Percentiles rank a stretch among this genome's conserved stretches.
Conservation (phyloP, 805 yeast species). For the Candida caryicola region DNA sequence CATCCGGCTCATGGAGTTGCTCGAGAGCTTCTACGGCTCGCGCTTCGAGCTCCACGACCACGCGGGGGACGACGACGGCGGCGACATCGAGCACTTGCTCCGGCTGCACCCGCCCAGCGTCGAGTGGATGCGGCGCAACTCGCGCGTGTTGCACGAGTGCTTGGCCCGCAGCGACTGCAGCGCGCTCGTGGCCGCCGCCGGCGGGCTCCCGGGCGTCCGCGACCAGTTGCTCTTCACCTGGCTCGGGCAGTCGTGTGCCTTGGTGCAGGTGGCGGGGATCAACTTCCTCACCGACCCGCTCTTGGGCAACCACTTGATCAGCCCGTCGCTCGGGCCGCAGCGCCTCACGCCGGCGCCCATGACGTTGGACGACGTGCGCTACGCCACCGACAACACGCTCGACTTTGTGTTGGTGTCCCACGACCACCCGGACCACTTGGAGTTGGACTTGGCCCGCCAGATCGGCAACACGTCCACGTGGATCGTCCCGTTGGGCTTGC, state of each 20-base stretch:
- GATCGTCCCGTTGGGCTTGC: conserved; percentile 86
- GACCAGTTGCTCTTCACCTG: conserved; percentile 72
- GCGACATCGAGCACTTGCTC: conserved; percentile 52
- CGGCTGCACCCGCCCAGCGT: conserved; percentile 61
- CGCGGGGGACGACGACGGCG: conserved; percentile 47
- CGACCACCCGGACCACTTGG: conserved; percentile 95
- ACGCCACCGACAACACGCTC: conserved; percentile 52
- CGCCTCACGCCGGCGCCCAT: conserved; percentile 81
- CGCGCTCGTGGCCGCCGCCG: conserved; percentile 9
- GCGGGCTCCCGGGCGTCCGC: conserved; percentile 27
- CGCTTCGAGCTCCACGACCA: conserved; percentile 35
- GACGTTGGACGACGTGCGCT: conserved; percentile 49
- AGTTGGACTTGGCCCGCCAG: conserved; percentile 51
- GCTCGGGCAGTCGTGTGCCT: conserved; percentile 90
- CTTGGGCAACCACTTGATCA: conserved; percentile 62
- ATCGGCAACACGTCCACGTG: conserved; percentile 62
- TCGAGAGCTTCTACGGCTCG: conserved; percentile 50
- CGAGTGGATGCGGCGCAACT: conserved; percentile 40
- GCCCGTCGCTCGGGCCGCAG: conserved; percentile 71
- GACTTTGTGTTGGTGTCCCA: conserved; percentile 81
- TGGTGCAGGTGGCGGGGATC: conserved; percentile 66
- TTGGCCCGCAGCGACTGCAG: conserved; percentile 17
- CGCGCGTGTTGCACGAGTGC: conserved; percentile 28
- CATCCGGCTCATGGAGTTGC: conserved; percentile 68
- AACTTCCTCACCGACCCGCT: conserved; percentile 85